A percentile compares a stretch with the other conserved stretches of the same genome.
phyloP scores from a whole-genome alignment of 768 basidiomycete genomes.

The Tulasnella sp. region DNA sequence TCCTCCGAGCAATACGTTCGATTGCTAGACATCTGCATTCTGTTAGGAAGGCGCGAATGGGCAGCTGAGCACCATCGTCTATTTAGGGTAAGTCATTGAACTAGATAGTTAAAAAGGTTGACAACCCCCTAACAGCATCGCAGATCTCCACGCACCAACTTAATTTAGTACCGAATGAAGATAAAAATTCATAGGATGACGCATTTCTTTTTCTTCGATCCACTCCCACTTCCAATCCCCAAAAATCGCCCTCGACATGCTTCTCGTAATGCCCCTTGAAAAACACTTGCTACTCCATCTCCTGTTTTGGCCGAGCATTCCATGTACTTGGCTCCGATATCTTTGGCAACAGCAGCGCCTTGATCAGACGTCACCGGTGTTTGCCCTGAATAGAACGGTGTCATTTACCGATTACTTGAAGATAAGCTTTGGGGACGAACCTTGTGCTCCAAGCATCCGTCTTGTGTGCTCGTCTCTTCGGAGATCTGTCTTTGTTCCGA shows the following conservation, averaged over 20 bases:
- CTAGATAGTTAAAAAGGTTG: no score
- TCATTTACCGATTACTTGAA: not conserved
- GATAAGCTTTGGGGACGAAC: slow-evolving; percentile 16
- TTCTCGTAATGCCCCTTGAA: slow-evolving; percentile 74
- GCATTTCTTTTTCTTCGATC: slow-evolving; percentile 60
- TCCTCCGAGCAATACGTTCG: no score
- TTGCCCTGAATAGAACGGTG: slow-evolving; percentile 29
- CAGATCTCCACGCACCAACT: not conserved
- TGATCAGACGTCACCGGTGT: slow-evolving; percentile 70
- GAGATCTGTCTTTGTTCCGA: slow-evolving; percentile 89
- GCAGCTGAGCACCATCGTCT: no score
- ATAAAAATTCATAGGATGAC: slow-evolving; percentile 37
- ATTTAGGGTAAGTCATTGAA: no score
- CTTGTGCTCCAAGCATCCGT: slow-evolving; percentile 82
- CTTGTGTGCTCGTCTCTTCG: slow-evolving; percentile 75
- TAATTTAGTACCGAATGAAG: not conserved
- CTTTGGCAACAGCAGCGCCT: slow-evolving; percentile 71
- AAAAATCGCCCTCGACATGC: slow-evolving; percentile 7
- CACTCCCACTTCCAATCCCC: slow-evolving; percentile 71
- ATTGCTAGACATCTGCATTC: no score
- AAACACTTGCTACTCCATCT: slow-evolving; percentile 80
- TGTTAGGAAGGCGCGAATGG: no score
- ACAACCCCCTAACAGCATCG: no score
- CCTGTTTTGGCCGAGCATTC: slow-evolving; percentile 96
- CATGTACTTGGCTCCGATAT: slow-evolving; percentile 85